Evolutionary conservation across 768 basidiomycete species (phyloP).

Genomic region (Suillus clintonianus): DNA sequence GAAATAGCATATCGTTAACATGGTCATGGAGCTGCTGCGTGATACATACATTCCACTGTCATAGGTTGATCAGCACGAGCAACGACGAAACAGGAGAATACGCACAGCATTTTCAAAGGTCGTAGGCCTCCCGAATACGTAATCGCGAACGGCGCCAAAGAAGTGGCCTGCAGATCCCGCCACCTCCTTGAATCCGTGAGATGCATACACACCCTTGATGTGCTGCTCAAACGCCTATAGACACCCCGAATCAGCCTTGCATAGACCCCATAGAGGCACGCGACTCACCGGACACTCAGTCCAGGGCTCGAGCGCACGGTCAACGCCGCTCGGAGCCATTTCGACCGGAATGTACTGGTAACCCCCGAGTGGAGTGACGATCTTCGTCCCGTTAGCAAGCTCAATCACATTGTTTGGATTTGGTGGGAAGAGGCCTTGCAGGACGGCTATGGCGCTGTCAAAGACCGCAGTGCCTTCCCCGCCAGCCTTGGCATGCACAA

Average conservation of each 20-base stretch:
- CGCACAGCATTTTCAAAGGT: constrained; percentile 67
- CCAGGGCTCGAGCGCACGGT: constrained; percentile 82
- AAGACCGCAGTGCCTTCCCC: constrained; percentile 81
- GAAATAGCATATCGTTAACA: constrained; percentile 13
- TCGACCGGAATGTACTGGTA: constrained; percentile 90
- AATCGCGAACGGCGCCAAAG: constrained; percentile 65
- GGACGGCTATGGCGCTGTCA: constrained; percentile 78
- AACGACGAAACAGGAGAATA: constrained; percentile 11
- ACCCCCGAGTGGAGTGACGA: constrained; percentile 76
- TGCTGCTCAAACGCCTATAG: constrained; percentile 66
- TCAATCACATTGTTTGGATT: constrained; percentile 64
- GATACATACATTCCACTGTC: constrained; percentile 71
- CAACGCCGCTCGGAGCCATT: constrained; percentile 44
- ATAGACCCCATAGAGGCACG: constrained; percentile 8
- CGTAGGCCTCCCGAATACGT: constrained; percentile 64
- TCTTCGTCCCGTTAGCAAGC: constrained; percentile 74
- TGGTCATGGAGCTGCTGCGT: neutral
- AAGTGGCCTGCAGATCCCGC: constrained; percentile 60
- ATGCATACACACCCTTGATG: constrained; percentile 60
- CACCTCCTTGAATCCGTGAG: constrained; percentile 62
- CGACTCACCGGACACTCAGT: constrained; percentile 53
- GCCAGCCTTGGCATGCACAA: constrained; percentile 78
- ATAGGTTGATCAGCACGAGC: constrained; percentile 1
- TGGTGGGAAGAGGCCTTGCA: constrained; percentile 86
- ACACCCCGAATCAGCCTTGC: constrained; percentile 30